Evolutionary conservation across 257 asterid genomes (phyloP).

Genomic region (Vinca minor): DNA sequence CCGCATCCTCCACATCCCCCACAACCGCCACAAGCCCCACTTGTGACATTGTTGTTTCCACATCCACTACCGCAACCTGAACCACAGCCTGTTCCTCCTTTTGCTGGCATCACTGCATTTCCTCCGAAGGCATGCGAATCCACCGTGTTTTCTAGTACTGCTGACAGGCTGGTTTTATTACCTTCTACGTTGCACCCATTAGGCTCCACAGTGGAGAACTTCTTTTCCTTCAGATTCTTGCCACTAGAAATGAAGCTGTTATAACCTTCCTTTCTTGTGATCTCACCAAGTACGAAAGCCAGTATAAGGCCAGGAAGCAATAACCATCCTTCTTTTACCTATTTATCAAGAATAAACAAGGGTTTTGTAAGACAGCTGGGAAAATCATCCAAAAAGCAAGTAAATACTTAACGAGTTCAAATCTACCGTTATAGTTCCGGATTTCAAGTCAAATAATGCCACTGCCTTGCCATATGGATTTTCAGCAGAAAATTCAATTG

Average conservation of each 20-base stretch:
- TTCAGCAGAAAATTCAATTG: conserved; percentile 63
- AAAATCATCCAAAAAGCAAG: conserved; percentile 13
- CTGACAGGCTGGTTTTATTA: conserved; percentile 19
- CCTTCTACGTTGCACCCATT: too few species aligned
- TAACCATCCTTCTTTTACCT: conserved; percentile 83
- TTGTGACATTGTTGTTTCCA: conserved; percentile 13
- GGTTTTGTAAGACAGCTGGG: conserved; percentile 4
- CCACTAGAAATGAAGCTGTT: conserved; percentile 22
- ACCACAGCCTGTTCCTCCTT: conserved; percentile 17
- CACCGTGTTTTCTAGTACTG: conserved; percentile 23
- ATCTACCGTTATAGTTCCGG: conserved; percentile 51
- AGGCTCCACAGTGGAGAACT: conserved; percentile 18
- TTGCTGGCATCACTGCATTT: conserved; percentile 18
- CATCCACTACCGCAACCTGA: conserved; percentile 21
- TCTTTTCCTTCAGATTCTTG: conserved; percentile 21
- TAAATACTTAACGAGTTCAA: neutral
- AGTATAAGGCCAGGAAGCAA: conserved; percentile 46
- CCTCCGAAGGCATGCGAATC: conserved; percentile 19
- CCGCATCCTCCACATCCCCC: conserved; percentile 20
- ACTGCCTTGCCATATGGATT: conserved; percentile 73
- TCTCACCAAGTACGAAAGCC: conserved; percentile 49
- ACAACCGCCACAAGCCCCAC: conserved; percentile 24
- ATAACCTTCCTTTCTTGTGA: conserved; percentile 47
- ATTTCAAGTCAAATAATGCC: conserved; percentile 63
- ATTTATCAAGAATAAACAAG: conserved; percentile 14